Base-by-base conservation (phyloP, 768 basidiomycete genomes). In the Solioccasus polychromus region DNA sequence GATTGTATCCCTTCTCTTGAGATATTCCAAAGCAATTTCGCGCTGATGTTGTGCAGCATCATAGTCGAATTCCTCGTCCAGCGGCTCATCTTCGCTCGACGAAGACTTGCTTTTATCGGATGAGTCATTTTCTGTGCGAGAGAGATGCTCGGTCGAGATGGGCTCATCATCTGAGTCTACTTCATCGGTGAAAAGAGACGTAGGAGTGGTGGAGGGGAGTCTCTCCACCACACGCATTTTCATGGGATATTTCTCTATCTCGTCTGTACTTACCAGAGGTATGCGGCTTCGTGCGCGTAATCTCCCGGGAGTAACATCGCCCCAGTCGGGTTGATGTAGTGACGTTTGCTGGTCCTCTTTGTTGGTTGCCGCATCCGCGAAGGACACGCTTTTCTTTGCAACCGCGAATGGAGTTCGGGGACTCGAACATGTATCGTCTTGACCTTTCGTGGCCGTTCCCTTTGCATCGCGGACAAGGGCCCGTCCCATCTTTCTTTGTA, bases 401-500 rank as follows among this genome's bases (percentile, higher is more conserved):
- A 60, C 64, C n/a, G 71, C 62, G 30, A 52, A 51, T 23, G 53
- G 52, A 28, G 20, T 25, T 36, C 65, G 63, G n/a, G 68, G 64
- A 23, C 56, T 61, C 19, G 41, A 38, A 18, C 43, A 39, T 23
- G 49, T 26, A 7, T 68, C 59, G 40, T 69, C 62, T 40, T 66
- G 63, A 19, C 1, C 18, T 2, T 26, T 36, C 23, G 71, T 67
- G 28, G 67, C 73, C 29, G 66, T 56, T 44, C 71, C 70, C 6
- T 71, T 63, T 14, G 38, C 42, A 45, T 74, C 74, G 36, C 64
- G 62, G 31, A 89, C 47, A 30, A 90, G 69, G 0, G 85, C 80
- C 53, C 74, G 80, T 3, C 86, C 88, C 85, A 91, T 87, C 67
- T 80, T 86, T 71, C 80, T 85, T 62, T 88, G 85, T 60, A 88